Evolutionary conservation across 768 basidiomycete species (phyloP).

Genomic region (Kwoniella heveanensis): DNA sequence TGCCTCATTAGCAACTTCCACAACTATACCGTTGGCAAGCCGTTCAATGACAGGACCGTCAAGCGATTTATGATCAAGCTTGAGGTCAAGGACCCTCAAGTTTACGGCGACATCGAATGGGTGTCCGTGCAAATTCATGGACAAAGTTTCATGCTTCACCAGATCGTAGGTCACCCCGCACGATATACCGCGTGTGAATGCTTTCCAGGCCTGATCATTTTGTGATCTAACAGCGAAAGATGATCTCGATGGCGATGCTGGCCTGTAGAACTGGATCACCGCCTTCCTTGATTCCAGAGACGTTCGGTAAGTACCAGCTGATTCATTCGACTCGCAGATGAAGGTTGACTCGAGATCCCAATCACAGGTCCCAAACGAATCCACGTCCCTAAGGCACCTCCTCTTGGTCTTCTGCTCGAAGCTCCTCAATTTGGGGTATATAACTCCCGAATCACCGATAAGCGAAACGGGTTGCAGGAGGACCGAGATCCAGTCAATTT

Average conservation of each 20-base stretch:
- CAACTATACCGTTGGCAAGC: constrained; percentile 90
- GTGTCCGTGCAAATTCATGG: constrained; percentile 90
- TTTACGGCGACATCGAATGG: constrained; percentile 92
- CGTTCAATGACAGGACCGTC: constrained; percentile 78
- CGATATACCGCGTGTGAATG: too few relatives aligned
- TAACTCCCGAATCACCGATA: constrained; percentile 52
- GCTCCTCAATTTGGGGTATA: constrained; percentile 59
- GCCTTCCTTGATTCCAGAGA: constrained; percentile 67
- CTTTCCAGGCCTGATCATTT: too few relatives aligned
- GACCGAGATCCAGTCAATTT: constrained; percentile 56
- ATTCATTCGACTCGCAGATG: background rate
- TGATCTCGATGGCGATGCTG: constrained; percentile 86
- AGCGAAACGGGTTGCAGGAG: constrained; percentile 31
- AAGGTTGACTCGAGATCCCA: background rate
- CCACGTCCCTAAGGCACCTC: constrained; percentile 92
- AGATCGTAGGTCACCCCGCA: constrained; percentile 67
- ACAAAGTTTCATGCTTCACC: constrained; percentile 98
- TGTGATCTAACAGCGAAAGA: constrained; percentile 90
- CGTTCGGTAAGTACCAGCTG: constrained; percentile 63
- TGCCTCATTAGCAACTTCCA: constrained; percentile 71
- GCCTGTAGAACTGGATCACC: constrained; percentile 76
- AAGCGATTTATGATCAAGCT: constrained; percentile 85
- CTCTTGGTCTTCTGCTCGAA: constrained; percentile 88
- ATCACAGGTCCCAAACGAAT: constrained; percentile 63
- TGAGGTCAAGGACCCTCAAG: constrained; percentile 81